Conservation (phyloP, 1,284 basidiomycete species). For the Sporisorium exsertum region DNA sequence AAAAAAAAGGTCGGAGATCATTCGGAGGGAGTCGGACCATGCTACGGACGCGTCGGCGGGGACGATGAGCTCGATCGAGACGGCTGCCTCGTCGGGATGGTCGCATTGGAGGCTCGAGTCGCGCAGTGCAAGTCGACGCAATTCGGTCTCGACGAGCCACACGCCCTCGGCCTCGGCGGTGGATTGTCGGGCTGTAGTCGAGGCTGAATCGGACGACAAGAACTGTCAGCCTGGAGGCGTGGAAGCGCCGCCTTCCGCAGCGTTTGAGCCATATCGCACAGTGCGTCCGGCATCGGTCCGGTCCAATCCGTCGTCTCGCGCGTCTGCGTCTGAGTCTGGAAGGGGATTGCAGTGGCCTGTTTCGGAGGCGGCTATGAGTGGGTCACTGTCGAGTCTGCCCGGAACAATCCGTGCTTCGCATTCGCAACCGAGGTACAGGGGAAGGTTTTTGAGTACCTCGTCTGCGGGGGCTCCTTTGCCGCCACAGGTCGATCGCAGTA, state of each 20-base stretch:
- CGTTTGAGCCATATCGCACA: background rate
- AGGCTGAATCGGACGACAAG: constrained; percentile 13
- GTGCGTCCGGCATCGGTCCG: constrained; percentile 7
- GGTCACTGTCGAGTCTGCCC: background rate
- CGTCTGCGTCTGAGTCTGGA: background rate
- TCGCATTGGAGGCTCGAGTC: constrained; percentile 12
- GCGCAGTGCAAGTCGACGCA: constrained; percentile 6
- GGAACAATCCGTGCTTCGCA: constrained; percentile 1
- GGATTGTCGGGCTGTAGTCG: background rate
- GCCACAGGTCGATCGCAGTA: constrained; percentile 20
- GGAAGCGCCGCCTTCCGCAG: background rate
- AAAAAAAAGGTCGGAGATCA: no score
- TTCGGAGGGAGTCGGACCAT: background rate
- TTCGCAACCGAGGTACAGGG: constrained; percentile 13
- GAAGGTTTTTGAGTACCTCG: constrained; percentile 13
- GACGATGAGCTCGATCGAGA: no score
- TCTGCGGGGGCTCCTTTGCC: constrained; percentile 15
- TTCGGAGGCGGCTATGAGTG: background rate
- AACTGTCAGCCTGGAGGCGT: constrained; percentile 30
- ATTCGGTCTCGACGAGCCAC: constrained; percentile 7
- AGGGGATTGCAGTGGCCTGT: constrained; percentile 4
- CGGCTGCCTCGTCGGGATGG: constrained; percentile 15
- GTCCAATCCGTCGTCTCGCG: constrained; percentile 2
- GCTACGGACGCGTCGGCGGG: constrained; percentile 4
- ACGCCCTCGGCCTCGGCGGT: background rate